Evolutionary conservation across 1,284 basidiomycete genomes (phyloP).

Genomic region (Trametes versicolor): DNA sequence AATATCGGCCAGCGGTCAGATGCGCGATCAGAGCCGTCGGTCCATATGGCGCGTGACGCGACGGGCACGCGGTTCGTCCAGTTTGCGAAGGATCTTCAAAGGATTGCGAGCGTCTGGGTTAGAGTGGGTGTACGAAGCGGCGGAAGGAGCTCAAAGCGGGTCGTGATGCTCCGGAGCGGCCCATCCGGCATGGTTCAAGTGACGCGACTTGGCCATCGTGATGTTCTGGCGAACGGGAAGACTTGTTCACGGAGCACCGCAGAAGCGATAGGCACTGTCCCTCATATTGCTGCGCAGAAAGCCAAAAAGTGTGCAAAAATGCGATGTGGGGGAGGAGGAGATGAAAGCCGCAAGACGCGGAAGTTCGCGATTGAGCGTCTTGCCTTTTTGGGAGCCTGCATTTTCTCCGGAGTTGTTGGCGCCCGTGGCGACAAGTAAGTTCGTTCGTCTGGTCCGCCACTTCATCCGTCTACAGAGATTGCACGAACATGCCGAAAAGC

Average conservation of each 20-base stretch:
- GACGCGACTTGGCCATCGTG: neutral
- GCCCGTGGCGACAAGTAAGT: neutral
- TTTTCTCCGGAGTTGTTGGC: slow-evolving; percentile 9
- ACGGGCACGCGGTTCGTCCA: neutral
- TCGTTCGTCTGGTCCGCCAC: slow-evolving; percentile 2
- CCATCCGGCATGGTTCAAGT: neutral
- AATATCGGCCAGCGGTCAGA: slow-evolving; percentile 39
- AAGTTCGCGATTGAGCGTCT: neutral
- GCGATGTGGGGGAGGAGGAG: neutral
- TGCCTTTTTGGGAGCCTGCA: slow-evolving; percentile 8
- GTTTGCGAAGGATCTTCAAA: neutral
- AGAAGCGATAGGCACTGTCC: neutral
- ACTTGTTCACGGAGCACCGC: neutral
- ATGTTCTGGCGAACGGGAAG: neutral
- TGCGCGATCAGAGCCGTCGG: slow-evolving; percentile 23
- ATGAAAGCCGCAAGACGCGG: neutral
- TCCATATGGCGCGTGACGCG: slow-evolving; percentile 17
- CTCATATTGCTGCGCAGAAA: neutral
- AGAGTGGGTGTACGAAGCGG: neutral
- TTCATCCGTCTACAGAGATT: too few species aligned
- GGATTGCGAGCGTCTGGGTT: neutral
- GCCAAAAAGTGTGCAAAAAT: neutral
- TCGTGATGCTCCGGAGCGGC: neutral
- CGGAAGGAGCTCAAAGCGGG: neutral
- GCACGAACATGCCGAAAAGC: slow-evolving; percentile 79